Evolutionary conservation across 345 rosid species (phyloP).

Genomic region (Hibiscus mutabilis): DNA sequence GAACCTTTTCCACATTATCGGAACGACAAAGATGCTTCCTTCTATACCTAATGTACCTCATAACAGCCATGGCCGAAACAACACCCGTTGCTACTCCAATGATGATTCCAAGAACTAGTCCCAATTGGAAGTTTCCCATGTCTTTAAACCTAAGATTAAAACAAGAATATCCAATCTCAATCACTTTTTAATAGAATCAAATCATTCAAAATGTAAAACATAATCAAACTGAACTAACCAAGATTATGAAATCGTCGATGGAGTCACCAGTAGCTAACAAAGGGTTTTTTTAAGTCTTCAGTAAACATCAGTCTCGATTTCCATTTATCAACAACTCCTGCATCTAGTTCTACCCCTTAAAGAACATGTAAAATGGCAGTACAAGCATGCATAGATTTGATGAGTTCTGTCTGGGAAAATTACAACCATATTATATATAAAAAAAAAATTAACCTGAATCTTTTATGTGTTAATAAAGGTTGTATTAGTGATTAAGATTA

Average conservation of each 20-base stretch:
- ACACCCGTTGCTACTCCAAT: slow-evolving; percentile 49
- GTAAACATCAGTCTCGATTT: neutral
- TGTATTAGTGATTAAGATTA: too few relatives aligned
- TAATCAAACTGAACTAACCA: neutral
- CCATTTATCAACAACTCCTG: too few relatives aligned
- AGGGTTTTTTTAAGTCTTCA: too few relatives aligned
- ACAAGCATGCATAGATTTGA: neutral
- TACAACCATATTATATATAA: too few relatives aligned
- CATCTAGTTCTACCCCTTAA: too few relatives aligned
- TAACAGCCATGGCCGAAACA: slow-evolving; percentile 35
- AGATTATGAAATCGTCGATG: neutral
- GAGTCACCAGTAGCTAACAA: neutral
- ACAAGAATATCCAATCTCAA: too few relatives aligned
- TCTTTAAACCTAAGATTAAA: neutral
- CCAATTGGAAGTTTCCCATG: neutral
- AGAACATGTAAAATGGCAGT: too few relatives aligned
- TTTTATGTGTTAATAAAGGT: too few relatives aligned
- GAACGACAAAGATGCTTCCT: slow-evolving; percentile 33
- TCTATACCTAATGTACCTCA: slow-evolving; percentile 35
- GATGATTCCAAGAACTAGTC: slow-evolving; percentile 46
- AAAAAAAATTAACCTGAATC: too few relatives aligned
- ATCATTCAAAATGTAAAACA: too few relatives aligned
- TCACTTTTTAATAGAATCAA: too few relatives aligned
- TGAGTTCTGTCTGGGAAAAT: too few relatives aligned
- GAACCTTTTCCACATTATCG: slow-evolving; percentile 37